Evolutionary conservation across 2,329 filamentous ascomycete species (phyloP).

Genomic region (Balansia obtecta): DNA sequence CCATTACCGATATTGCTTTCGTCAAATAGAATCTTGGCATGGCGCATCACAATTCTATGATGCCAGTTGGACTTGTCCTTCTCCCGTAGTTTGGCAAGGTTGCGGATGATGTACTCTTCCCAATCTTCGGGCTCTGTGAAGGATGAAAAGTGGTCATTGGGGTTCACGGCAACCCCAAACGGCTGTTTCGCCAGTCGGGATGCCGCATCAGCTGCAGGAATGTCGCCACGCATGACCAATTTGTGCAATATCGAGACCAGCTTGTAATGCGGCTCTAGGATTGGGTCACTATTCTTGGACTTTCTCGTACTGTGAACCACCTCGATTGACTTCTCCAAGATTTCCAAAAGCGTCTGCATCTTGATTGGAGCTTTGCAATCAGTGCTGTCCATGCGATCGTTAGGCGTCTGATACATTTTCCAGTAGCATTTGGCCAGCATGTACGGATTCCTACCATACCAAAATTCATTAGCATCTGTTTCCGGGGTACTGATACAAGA

Average conservation of each 20-base stretch:
- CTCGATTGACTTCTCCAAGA: conserved; percentile 38
- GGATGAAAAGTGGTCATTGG: conserved; percentile 21
- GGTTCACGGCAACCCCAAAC: conserved; percentile 27
- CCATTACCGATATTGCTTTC: conserved; percentile 25
- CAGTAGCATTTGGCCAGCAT: conserved; percentile 51
- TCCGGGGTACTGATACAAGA: neutral
- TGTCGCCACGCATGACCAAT: conserved; percentile 47
- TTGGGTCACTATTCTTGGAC: conserved; percentile 54
- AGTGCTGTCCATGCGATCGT: conserved; percentile 29
- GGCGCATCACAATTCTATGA: conserved; percentile 75
- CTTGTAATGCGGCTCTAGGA: conserved; percentile 89
- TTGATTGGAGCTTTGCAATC: conserved; percentile 23
- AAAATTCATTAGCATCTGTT: conserved; percentile 13
- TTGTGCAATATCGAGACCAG: conserved; percentile 74
- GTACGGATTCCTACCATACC: conserved; percentile 35
- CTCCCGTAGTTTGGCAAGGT: conserved; percentile 38
- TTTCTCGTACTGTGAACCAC: conserved; percentile 40
- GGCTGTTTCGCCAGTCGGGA: conserved; percentile 44
- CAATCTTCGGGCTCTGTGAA: conserved; percentile 42
- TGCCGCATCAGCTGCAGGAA: conserved; percentile 35
- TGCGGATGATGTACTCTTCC: conserved; percentile 42
- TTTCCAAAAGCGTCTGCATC: conserved; percentile 29
- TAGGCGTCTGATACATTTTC: conserved; percentile 47
- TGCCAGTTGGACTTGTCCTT: conserved; percentile 95
- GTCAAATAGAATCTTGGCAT: conserved; percentile 44